Percentiles rank a stretch among this genome's conserved stretches.
These are phyloP conservation scores for Penicillium lividum DNA, from an alignment of 495 filamentous ascomycete genomes.

Conservation along the genomic window DNA sequence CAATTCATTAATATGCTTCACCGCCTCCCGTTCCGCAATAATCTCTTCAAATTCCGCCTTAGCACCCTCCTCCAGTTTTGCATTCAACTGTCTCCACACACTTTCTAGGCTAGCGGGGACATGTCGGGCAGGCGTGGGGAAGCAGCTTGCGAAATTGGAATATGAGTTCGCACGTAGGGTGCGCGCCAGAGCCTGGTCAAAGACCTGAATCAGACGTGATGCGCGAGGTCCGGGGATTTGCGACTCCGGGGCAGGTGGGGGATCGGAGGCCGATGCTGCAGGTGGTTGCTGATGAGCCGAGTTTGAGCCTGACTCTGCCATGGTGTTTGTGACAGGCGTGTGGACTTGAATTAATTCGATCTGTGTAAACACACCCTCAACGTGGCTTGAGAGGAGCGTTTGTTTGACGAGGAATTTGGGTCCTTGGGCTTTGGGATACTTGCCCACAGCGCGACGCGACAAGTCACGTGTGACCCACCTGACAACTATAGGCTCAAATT, in stretches of 20 bases:
- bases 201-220: conserved; percentile 66
- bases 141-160: conserved; percentile 81
- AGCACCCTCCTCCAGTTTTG: conserved; percentile 61
- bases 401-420: conserved; percentile 15
- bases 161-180: conserved; percentile 74
- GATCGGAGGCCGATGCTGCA: conserved; percentile 4
- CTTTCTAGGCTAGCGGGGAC: conserved; percentile 66
- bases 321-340: not conserved
- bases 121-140: conserved; percentile 75
- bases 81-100: conserved; percentile 71
- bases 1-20: conserved; percentile 76
- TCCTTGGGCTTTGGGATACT: conserved; percentile 1
- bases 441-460: conserved; percentile 22
- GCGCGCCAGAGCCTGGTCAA: conserved; percentile 64
- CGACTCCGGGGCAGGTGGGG: conserved; percentile 56
- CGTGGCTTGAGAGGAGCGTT: not conserved
- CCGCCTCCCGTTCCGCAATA: conserved; percentile 66
- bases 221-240: conserved; percentile 76
- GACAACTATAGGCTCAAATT: not conserved
- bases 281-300: not conserved
- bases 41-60: conserved; percentile 76
- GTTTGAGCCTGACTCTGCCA: not conserved
- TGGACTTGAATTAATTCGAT: not conserved
- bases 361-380: not conserved
- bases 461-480: conserved; percentile 19